phyloP scores from a whole-genome alignment of 768 basidiomycete species.

The Mycena rebaudengoi region DNA sequence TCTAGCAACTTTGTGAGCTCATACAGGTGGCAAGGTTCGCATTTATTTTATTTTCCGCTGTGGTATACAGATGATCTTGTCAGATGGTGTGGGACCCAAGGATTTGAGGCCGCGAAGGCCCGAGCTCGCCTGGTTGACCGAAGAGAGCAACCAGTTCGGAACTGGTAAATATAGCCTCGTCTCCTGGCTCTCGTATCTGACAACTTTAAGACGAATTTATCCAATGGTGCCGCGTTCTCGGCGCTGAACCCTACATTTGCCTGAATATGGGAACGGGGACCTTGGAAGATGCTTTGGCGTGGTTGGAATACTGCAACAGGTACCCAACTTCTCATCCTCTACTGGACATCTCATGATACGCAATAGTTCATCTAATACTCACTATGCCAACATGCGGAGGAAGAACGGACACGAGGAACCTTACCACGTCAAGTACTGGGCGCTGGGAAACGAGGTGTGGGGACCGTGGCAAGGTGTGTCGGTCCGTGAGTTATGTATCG shows the following conservation, averaged over 20 bases:
- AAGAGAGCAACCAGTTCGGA: conserved; percentile 70
- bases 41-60: neutral
- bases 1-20: conserved; percentile 60
- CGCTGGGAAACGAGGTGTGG: conserved; percentile 64
- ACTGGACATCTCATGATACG: neutral
- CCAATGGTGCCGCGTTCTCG: conserved; percentile 58
- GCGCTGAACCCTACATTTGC: conserved; percentile 66
- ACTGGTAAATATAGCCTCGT: too few relatives aligned
- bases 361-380: conserved; percentile 45
- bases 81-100: conserved; percentile 64
- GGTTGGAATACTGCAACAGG: conserved; percentile 74
- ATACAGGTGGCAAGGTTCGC: conserved; percentile 60
- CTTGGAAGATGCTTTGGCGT: conserved; percentile 64
- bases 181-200: too few relatives aligned
- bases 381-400: conserved; percentile 66
- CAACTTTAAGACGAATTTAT: conserved; percentile 55
- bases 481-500: neutral
- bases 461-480: conserved; percentile 58
- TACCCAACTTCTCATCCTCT: conserved; percentile 10
- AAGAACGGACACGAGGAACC: conserved; percentile 65
- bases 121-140: conserved; percentile 67
- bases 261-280: conserved; percentile 74
- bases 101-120: conserved; percentile 59
- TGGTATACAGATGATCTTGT: neutral
- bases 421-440: conserved; percentile 58